A percentile compares a stretch with the other conserved stretches of the same genome.
Evolutionary conservation across 1,284 basidiomycete species (phyloP).

Genomic region (Rugosomyces carneus): DNA sequence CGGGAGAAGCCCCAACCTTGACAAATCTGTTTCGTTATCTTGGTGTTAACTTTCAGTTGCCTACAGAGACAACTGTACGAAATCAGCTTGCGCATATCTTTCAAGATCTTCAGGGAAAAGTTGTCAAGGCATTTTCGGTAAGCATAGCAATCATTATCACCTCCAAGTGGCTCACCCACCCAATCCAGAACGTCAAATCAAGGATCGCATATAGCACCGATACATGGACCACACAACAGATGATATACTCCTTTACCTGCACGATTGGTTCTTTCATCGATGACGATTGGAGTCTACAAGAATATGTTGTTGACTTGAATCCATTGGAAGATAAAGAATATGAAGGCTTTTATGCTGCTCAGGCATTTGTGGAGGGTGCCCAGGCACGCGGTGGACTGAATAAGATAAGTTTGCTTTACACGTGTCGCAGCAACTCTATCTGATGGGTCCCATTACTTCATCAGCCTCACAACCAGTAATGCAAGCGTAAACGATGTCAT

Average conservation of each 20-base stretch:
- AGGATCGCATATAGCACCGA: constrained; percentile 22
- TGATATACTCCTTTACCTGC: constrained; percentile 26
- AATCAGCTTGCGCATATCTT: constrained; percentile 23
- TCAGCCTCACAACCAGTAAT: constrained; percentile 25
- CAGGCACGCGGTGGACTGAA: constrained; percentile 18
- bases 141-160: no score
- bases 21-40: constrained; percentile 23
- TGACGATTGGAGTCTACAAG: constrained; percentile 25
- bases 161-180: no score
- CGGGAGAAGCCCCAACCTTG: constrained; percentile 21
- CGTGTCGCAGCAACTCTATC: background rate
- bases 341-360: constrained; percentile 21
- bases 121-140: no score
- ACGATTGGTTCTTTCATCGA: constrained; percentile 22
- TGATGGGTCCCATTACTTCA: constrained; percentile 18
- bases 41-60: constrained; percentile 18
- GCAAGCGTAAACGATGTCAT: constrained; percentile 26
- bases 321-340: constrained; percentile 26
- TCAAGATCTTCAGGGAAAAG: constrained; percentile 13
- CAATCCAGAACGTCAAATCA: no score
- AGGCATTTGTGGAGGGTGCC: constrained; percentile 21
- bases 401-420: constrained; percentile 21
- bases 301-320: constrained; percentile 25
- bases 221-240: no score
- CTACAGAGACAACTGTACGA: constrained; percentile 25